These are phyloP conservation scores for Hortaea werneckii DNA, from an alignment of 2,329 filamentous ascomycete species.

Conservation along the genomic window DNA sequence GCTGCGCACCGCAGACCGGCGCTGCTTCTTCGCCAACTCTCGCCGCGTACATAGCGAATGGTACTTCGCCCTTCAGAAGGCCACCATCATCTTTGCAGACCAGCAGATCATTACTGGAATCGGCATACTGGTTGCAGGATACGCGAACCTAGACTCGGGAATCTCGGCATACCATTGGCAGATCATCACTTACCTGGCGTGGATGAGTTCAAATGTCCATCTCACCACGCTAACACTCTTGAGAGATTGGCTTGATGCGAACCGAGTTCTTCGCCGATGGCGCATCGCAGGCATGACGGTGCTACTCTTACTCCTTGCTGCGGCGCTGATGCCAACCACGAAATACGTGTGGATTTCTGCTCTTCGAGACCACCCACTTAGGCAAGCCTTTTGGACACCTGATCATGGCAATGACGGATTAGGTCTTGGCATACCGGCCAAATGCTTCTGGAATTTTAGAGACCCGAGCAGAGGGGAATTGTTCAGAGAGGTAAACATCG, in stretches of 20 bases:
- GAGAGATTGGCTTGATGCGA: background rate
- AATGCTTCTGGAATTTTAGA: background rate
- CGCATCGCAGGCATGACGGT: background rate
- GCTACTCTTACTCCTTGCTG: background rate
- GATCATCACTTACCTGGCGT: background rate
- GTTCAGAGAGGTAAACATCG: constrained; percentile 11
- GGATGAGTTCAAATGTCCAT: background rate
- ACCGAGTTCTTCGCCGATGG: background rate
- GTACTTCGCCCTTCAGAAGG: background rate
- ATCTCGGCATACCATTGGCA: background rate
- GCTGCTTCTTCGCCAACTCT: background rate
- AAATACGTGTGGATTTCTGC: background rate
- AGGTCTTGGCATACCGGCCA: background rate
- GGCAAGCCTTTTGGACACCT: background rate
- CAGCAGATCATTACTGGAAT: background rate
- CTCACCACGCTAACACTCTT: background rate
- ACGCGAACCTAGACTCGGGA: background rate
- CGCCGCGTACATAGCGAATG: background rate
- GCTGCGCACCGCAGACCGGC: background rate
- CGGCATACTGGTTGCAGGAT: background rate
- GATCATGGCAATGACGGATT: background rate
- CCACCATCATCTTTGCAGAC: background rate
- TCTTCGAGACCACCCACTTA: background rate
- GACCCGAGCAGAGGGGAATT: constrained; percentile 1
- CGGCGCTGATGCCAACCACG: background rate